Conservation (phyloP, 257 asterid genomes). For the Lavandula angustifolia region DNA sequence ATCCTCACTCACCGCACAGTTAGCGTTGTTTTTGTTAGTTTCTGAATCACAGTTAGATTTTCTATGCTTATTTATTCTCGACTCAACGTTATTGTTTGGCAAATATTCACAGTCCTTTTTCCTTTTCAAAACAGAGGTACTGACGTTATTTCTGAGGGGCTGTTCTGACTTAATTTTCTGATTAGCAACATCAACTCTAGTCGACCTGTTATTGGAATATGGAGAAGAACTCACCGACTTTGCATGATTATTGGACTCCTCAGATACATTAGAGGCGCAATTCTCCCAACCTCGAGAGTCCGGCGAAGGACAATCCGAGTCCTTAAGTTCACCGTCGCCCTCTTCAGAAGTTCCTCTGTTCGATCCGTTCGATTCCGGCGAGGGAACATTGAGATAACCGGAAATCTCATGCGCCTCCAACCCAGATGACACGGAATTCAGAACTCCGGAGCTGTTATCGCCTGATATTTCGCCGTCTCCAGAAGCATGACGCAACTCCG, state of each 20-base stretch:
- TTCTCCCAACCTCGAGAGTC: constrained; percentile 63
- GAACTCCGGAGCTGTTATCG: constrained; percentile 42
- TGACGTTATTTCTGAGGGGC: constrained; percentile 25
- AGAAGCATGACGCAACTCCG: constrained; percentile 38
- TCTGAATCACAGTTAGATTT: constrained; percentile 38
- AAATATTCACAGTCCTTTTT: constrained; percentile 54
- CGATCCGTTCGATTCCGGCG: constrained; percentile 71
- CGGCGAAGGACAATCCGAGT: constrained; percentile 54
- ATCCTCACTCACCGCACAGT: constrained; percentile 43
- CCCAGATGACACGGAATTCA: constrained; percentile 37
- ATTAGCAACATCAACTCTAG: constrained; percentile 38
- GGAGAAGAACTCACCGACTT: constrained; percentile 54
- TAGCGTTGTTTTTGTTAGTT: constrained; percentile 28
- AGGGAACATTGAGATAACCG: constrained; percentile 46
- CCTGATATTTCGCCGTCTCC: constrained; percentile 27
- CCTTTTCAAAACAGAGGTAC: constrained; percentile 55
- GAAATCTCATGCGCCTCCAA: constrained; percentile 34
- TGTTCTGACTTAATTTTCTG: constrained; percentile 42
- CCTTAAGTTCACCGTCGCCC: constrained; percentile 41
- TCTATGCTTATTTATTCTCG: constrained; percentile 39
- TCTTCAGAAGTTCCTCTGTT: constrained; percentile 36
- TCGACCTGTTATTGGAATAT: constrained; percentile 34
- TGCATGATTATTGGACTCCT: constrained; percentile 38
- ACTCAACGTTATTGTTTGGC: constrained; percentile 30
- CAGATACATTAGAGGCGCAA: constrained; percentile 52